Conservation (phyloP, 2,329 filamentous ascomycete species). For the Nakataea oryzae region DNA sequence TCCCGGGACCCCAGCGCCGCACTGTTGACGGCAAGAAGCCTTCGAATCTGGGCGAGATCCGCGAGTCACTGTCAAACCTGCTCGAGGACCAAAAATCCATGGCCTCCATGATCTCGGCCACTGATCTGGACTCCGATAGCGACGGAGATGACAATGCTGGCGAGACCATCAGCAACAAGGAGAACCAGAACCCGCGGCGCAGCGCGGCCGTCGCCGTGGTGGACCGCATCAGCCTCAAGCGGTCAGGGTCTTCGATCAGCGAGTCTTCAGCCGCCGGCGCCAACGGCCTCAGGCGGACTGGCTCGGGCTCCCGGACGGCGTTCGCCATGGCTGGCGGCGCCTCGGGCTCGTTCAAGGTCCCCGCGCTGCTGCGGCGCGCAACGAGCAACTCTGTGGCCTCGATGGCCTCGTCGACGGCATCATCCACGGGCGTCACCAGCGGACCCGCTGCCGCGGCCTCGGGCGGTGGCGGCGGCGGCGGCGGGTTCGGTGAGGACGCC, state of each 20-base stretch:
- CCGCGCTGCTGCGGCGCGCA: constrained; percentile 60
- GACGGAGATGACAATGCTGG: constrained; percentile 43
- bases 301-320: constrained; percentile 34
- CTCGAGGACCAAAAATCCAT: constrained; percentile 56
- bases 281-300: constrained; percentile 12
- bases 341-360: constrained; percentile 50
- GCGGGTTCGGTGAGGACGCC: constrained; percentile 16
- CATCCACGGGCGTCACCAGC: constrained; percentile 21
- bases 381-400: constrained; percentile 54
- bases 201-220: constrained; percentile 57
- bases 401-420: constrained; percentile 13
- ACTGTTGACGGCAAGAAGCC: constrained; percentile 56
- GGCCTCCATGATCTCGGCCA: constrained; percentile 30
- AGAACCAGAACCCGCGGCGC: constrained; percentile 32
- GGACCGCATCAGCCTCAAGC: constrained; percentile 64
- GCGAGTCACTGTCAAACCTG: constrained; percentile 72
- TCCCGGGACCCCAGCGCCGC: constrained; percentile 31
- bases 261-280: constrained; percentile 15
- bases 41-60: constrained; percentile 66
- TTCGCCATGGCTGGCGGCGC: constrained; percentile 33
- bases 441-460: not conserved
- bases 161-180: constrained; percentile 36
- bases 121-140: constrained; percentile 29
- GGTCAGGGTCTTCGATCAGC: constrained; percentile 23
- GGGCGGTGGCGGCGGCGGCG: constrained; percentile 1